Evolutionary conservation across 192 early-diverging fungal species (phyloP).

Genomic region (Fimicolochytrium jonesii): DNA sequence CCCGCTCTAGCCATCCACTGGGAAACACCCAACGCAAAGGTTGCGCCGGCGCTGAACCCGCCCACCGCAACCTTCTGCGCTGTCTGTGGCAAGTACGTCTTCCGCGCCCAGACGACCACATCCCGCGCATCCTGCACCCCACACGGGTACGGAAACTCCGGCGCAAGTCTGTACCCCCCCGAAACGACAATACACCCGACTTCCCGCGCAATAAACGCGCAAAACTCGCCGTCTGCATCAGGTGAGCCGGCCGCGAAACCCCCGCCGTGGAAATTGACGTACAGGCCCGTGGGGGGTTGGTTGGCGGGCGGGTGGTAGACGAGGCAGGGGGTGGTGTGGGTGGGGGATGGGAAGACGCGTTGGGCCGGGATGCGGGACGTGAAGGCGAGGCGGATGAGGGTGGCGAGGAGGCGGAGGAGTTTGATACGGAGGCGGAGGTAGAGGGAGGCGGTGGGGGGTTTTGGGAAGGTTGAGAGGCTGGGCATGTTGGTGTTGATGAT

Average conservation of each 20-base stretch:
- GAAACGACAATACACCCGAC: conserved; percentile 6
- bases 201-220: neutral
- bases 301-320: conserved; percentile 1
- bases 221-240: conserved; percentile 13
- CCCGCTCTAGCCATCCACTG: neutral
- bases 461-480: too few species aligned
- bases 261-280: conserved; percentile 18
- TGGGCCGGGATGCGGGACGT: neutral
- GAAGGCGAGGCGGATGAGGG: neutral
- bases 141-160: conserved; percentile 7
- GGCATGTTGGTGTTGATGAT: too few species aligned
- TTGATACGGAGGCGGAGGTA: neutral
- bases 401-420: neutral
- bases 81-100: neutral
- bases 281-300: neutral
- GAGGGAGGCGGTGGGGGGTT: too few species aligned
- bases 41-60: conserved; percentile 14
- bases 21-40: neutral
- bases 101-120: neutral
- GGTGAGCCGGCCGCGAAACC: conserved; percentile 1
- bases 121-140: conserved; percentile 1
- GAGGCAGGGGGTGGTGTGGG: conserved; percentile 1
- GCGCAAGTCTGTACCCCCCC: conserved; percentile 4
- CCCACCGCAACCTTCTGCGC: conserved; percentile 1
- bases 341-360: neutral